Percentiles rank a stretch among this genome's conserved stretches.
phyloP scores from a whole-genome alignment of 371 early-diverging fungal genomes.

The Syncephalastrum racemosum region DNA sequence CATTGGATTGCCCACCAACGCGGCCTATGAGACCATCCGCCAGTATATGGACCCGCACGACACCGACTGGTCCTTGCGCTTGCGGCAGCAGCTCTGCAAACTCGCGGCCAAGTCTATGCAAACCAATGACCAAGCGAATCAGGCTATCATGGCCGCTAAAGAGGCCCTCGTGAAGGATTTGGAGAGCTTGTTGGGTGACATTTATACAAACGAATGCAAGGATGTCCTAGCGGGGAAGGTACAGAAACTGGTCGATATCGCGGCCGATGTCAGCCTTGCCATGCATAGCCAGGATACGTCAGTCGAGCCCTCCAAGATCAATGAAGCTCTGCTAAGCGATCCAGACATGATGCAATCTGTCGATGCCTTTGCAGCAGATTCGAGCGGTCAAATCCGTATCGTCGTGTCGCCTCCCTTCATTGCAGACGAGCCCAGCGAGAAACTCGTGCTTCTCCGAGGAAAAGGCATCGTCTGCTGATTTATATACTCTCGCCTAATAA shows the following conservation, averaged over 20 bases:
- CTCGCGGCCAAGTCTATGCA: slow-evolving; percentile 29
- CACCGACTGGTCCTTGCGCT: slow-evolving; percentile 32
- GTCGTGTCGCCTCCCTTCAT: too few species aligned
- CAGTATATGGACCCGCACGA: slow-evolving; percentile 35
- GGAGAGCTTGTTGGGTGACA: slow-evolving; percentile 22
- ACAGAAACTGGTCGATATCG: slow-evolving; percentile 32
- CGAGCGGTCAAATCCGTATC: too few species aligned
- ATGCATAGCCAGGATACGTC: slow-evolving; percentile 37
- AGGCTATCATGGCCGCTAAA: slow-evolving; percentile 24
- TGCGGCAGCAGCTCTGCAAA: slow-evolving; percentile 45
- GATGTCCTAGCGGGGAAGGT: slow-evolving; percentile 16
- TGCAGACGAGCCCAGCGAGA: too few species aligned
- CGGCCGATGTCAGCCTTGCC: slow-evolving; percentile 36
- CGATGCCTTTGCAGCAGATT: too few species aligned
- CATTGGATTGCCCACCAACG: slow-evolving; percentile 35
- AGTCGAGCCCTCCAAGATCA: slow-evolving; percentile 14
- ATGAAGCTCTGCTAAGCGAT: too few species aligned
- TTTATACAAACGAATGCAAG: slow-evolving; percentile 30
- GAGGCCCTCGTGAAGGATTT: slow-evolving; percentile 14
- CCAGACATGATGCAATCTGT: too few species aligned
- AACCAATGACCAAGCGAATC: slow-evolving; percentile 20
- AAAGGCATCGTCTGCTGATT: too few species aligned
- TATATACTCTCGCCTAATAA: too few species aligned
- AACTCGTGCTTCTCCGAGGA: too few species aligned
- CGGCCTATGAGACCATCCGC: slow-evolving; percentile 34